These are phyloP conservation scores for Echinochloa phyllopogon DNA, from an alignment of 176 grass and related monocot species.

Conservation along the genomic window DNA sequence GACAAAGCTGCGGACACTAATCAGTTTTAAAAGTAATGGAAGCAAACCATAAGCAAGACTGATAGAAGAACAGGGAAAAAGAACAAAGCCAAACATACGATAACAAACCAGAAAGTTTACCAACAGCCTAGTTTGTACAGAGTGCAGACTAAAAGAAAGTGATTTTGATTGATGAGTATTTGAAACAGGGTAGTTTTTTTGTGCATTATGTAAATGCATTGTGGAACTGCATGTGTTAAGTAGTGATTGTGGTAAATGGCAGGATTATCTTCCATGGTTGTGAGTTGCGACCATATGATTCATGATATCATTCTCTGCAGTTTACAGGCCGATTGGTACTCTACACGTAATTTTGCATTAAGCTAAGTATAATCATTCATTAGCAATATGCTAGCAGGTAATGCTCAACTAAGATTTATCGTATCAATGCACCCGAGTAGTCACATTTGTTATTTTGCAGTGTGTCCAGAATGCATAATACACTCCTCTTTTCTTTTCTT, in stretches of 20 bases:
- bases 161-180: constrained; percentile 13
- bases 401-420: not conserved
- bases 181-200: constrained; percentile 20
- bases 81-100: constrained; percentile 20
- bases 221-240: not conserved
- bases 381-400: not conserved
- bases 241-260: not conserved
- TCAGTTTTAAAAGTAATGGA: constrained; percentile 15
- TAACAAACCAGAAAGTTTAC: constrained; percentile 22
- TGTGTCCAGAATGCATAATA: constrained; percentile 21
- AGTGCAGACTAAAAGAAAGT: constrained; percentile 30
- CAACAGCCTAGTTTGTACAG: not conserved
- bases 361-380: not conserved
- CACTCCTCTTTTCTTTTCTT: not conserved
- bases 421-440: not conserved
- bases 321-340: not conserved
- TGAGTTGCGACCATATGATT: not conserved
- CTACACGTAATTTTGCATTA: not conserved
- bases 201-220: constrained; percentile 5
- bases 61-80: constrained; percentile 12
- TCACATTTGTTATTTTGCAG: constrained; percentile 36
- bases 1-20: not conserved
- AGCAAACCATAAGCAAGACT: constrained; percentile 11
- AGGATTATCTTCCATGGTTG: not conserved
- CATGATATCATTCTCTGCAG: not conserved